Evolutionary conservation across 2,329 filamentous ascomycete genomes (phyloP), one percentile per base, ranked within the genome.

Genomic region (Verticillium longisporum): DNA sequence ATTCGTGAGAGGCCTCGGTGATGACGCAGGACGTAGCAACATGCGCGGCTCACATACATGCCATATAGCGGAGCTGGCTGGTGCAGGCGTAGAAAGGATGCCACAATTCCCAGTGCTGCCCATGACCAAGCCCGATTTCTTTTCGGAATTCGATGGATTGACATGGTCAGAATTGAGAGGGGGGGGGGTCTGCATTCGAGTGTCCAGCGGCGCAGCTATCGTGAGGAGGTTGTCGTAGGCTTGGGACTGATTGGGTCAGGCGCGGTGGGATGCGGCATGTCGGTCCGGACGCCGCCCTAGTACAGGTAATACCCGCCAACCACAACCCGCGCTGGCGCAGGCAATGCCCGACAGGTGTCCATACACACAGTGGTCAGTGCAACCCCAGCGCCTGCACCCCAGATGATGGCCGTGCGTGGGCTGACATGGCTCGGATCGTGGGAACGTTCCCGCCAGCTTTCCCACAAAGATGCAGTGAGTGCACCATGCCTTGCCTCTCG

Each of bases 241-340:
- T 38, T 26, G 26, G 36, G 31, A 63, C 61, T 64, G 57, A 61
- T 50, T 50, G 57, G 32, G 21, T 32, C 55, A 50, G 18, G 11
- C n/a, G n/a, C 34, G 45, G 34, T 38, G 57, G 56, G 56, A 34
- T 56, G 59, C 59, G 62, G 62, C 55, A 32, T 56, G 55, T 64
- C 62, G 62, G 62, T 61, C 62, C 62, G 62, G 61, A 45, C 57
- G 57, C 56, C 57, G 61, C n/a, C 50, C 50, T 32, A 61, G 57
- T 15, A 37, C 58, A 53, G 32, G 56, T 61, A 64, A 63, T 63
- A 64, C 61, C 62, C 62, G 62, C 62, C 62, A 64, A 64, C 62
- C 62, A 63, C 21, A 45, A 34, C 57, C 41, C 59, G 18, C 56
- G 45, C 59, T 55, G 50, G 45, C 55, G 61, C 34, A 31, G 62